These are phyloP conservation scores for Zoysia japonica DNA, from an alignment of 176 grass and related monocot species.

Conservation along the genomic window DNA sequence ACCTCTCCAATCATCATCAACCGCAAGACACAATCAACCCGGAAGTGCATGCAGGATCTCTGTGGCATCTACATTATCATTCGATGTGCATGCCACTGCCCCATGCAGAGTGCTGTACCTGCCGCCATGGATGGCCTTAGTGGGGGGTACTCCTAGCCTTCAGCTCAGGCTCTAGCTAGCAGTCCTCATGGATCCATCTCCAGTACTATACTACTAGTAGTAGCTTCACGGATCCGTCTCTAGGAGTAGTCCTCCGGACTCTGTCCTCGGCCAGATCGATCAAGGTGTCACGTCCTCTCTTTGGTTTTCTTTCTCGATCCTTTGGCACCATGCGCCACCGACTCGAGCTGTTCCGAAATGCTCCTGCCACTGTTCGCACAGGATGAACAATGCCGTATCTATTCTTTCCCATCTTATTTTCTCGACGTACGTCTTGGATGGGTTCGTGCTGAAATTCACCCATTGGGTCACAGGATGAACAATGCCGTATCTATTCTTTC, in stretches of 20 bases:
- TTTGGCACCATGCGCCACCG: neutral
- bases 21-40: constrained; percentile 30
- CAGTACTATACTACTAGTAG: too few species aligned
- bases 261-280: constrained; percentile 16
- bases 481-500: neutral
- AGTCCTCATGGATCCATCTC: constrained; percentile 20
- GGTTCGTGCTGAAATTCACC: too few species aligned
- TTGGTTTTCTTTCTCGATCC: constrained; percentile 28
- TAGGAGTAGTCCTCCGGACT: too few species aligned
- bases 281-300: constrained; percentile 37
- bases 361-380: neutral
- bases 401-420: neutral
- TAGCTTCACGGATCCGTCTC: constrained; percentile 17
- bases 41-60: constrained; percentile 36
- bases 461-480: neutral
- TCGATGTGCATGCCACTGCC: constrained; percentile 1
- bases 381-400: neutral
- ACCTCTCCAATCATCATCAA: constrained; percentile 36
- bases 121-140: constrained; percentile 34
- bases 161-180: neutral
- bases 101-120: neutral
- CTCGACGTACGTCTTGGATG: too few species aligned
- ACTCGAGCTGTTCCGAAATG: neutral
- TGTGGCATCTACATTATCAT: constrained; percentile 8
- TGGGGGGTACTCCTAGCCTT: neutral